Percentiles rank a stretch among this genome's conserved stretches.
Evolutionary conservation across 139 green algal genomes (phyloP).

Genomic region (Chlorella sorokiniana): DNA sequence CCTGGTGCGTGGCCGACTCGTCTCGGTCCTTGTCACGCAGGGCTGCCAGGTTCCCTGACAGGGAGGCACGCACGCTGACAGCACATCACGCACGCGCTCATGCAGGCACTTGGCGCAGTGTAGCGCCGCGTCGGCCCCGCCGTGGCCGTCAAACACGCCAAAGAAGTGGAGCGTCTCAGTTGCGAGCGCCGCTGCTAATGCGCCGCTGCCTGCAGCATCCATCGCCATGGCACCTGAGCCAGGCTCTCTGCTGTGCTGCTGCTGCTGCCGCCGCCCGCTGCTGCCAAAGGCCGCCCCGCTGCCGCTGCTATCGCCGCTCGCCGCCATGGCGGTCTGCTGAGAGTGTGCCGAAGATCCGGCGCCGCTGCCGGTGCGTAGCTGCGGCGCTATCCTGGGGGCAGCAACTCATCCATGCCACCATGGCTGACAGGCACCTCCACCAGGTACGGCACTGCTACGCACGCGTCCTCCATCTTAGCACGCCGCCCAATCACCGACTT

Average conservation of each 20-base stretch:
- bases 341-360: not conserved
- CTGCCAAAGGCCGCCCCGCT: too few species aligned
- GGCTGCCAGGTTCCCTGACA: not conserved
- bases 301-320: not conserved
- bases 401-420: constrained; percentile 40
- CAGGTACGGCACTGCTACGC: constrained; percentile 67
- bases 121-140: constrained; percentile 69
- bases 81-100: constrained; percentile 54
- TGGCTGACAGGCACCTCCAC: constrained; percentile 51
- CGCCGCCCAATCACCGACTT: constrained; percentile 72
- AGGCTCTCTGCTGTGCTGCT: not conserved
- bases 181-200: not conserved
- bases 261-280: not conserved
- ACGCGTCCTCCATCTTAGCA: constrained; percentile 77
- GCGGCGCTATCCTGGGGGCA: constrained; percentile 57
- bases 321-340: not conserved
- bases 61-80: constrained; percentile 27
- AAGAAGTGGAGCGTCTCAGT: constrained; percentile 77
- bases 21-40: not conserved
- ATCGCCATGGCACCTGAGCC: not conserved
- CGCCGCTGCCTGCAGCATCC: not conserved
- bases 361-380: constrained; percentile 36
- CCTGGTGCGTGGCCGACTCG: not conserved
- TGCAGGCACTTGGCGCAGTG: constrained; percentile 73
- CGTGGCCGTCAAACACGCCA: constrained; percentile 86